These are phyloP conservation scores for sweet orange (Citrus sinensis) DNA, from an alignment of 345 rosid genomes.

Conservation along the genomic window DNA sequence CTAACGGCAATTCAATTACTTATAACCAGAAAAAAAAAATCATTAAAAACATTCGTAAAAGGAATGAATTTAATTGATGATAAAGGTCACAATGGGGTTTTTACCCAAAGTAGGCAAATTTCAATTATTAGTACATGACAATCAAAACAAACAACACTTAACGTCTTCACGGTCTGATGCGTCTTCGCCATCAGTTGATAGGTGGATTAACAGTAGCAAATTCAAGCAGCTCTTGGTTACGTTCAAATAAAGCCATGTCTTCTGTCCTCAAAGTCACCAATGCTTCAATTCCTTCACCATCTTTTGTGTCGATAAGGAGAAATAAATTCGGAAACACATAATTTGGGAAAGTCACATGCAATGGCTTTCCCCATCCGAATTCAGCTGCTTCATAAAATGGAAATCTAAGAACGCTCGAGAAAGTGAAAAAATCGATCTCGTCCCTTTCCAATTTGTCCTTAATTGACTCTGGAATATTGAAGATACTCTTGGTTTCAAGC, in stretches of 20 bases:
- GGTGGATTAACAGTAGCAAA: conserved; percentile 16
- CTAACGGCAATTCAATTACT: too few species aligned
- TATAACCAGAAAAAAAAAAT: too few species aligned
- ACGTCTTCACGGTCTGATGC: too few species aligned
- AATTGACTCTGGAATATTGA: conserved; percentile 11
- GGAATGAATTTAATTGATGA: neutral
- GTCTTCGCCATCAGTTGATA: neutral
- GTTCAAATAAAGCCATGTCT: conserved; percentile 23
- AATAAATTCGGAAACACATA: neutral
- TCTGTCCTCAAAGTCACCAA: conserved; percentile 15
- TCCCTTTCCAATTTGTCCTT: conserved; percentile 7
- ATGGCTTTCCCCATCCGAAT: conserved; percentile 41
- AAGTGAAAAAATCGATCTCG: conserved; percentile 22
- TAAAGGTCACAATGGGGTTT: neutral
- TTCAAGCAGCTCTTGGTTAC: conserved; percentile 15
- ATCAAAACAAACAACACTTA: neutral
- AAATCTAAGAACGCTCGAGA: conserved; percentile 6
- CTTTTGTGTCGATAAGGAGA: conserved; percentile 9
- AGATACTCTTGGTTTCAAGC: conserved; percentile 2
- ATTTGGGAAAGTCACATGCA: conserved; percentile 23
- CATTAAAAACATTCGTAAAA: too few species aligned
- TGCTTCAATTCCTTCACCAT: conserved; percentile 19
- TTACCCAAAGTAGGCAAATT: neutral
- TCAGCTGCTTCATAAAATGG: conserved; percentile 26
- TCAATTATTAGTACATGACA: neutral